Percentiles rank a stretch among this genome's conserved stretches.
Evolutionary conservation across 805 yeast genomes (phyloP).

Genomic region (Groenewaldozyma salmanticensis): DNA sequence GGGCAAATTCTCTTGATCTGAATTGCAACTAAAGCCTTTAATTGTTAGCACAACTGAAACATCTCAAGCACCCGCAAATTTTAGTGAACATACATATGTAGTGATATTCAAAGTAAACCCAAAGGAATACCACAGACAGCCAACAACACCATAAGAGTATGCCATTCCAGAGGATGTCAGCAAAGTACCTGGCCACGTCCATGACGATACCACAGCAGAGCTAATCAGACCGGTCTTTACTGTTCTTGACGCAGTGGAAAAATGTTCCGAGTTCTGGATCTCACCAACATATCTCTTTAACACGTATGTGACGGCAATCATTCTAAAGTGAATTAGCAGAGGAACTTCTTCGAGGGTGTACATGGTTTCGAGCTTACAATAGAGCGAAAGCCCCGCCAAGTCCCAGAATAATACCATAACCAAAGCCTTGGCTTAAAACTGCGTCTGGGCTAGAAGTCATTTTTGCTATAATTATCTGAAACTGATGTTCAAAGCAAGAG

Average conservation of each 20-base stretch:
- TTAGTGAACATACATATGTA: too few species aligned
- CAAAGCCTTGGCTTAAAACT: conserved; percentile 40
- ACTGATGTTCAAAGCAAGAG: too few species aligned
- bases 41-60: too few species aligned
- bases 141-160: conserved; percentile 38
- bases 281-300: conserved; percentile 14
- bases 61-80: too few species aligned
- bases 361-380: conserved; percentile 7
- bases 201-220: conserved; percentile 36
- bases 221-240: conserved; percentile 36
- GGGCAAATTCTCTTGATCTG: conserved; percentile 74
- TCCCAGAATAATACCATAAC: conserved; percentile 76
- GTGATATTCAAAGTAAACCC: conserved; percentile 75
- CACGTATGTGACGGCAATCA: conserved; percentile 23
- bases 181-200: conserved; percentile 41
- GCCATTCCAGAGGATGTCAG: conserved; percentile 32
- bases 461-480: too few species aligned
- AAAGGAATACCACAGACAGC: conserved; percentile 63
- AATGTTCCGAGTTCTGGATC: conserved; percentile 19
- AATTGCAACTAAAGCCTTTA: conserved; percentile 50
- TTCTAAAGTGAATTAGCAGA: conserved; percentile 4
- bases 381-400: conserved; percentile 56
- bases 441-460: conserved; percentile 29
- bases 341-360: too few species aligned
- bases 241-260: conserved; percentile 31